Evolutionary conservation across 1,284 basidiomycete genomes (phyloP).

Genomic region (Ustilago tritici): DNA sequence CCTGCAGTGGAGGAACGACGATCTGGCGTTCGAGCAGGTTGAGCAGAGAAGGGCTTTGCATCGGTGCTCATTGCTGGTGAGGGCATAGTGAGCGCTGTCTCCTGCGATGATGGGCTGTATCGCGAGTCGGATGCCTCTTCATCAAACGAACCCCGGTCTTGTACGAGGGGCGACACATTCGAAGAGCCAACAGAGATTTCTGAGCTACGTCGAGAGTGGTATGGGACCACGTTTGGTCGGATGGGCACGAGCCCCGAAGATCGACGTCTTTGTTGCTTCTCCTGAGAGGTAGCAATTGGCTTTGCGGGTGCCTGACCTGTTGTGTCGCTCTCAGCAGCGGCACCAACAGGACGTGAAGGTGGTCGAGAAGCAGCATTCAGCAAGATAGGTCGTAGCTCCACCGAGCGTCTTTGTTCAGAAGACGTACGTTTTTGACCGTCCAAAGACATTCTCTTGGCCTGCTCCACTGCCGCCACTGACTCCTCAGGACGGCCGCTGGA

Average conservation of each 20-base stretch:
- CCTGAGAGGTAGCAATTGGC: constrained; percentile 1
- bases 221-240: constrained; percentile 42
- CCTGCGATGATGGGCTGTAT: constrained; percentile 38
- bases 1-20: constrained; percentile 11
- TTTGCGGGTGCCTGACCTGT: background rate
- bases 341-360: constrained; percentile 1
- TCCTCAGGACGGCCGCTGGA: background rate
- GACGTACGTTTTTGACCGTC: constrained; percentile 28
- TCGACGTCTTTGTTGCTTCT: constrained; percentile 25
- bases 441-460: constrained; percentile 15
- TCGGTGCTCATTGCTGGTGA: constrained; percentile 29
- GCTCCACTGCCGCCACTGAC: background rate
- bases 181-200: constrained; percentile 36
- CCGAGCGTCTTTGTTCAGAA: constrained; percentile 31
- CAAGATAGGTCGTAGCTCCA: constrained; percentile 44
- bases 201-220: constrained; percentile 40
- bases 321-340: background rate
- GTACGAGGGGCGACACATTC: constrained; percentile 14
- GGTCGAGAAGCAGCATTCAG: constrained; percentile 30
- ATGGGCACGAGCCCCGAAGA: constrained; percentile 24
- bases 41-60: constrained; percentile 11
- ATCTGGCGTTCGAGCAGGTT: background rate
- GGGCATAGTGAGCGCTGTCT: constrained; percentile 41
- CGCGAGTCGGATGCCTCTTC: constrained; percentile 18
- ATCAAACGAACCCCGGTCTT: constrained; percentile 32